Evolutionary conservation across 116 monocot species (phyloP).

Genomic region (Cymodocea nodosa): DNA sequence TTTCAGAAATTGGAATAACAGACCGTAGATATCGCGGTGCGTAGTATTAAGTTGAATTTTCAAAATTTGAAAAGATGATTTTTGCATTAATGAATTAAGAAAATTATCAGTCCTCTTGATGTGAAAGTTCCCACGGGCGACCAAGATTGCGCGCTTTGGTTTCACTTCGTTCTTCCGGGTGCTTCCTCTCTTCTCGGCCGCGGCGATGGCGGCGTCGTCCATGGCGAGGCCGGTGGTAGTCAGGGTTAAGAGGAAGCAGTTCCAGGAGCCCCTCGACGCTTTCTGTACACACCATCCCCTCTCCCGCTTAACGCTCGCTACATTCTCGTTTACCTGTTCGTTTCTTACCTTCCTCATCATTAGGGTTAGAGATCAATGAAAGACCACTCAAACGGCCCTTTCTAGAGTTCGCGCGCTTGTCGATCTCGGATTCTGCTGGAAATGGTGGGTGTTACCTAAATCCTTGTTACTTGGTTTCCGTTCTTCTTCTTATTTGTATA

Average conservation of each 20-base stretch:
- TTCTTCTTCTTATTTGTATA: neutral
- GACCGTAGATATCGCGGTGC: too few relatives aligned
- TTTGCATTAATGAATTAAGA: too few relatives aligned
- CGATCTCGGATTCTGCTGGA: constrained; percentile 7
- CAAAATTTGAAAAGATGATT: too few relatives aligned
- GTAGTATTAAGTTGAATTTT: too few relatives aligned
- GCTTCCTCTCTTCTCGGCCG: neutral
- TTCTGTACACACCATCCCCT: constrained; percentile 11
- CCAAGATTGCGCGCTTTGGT: neutral
- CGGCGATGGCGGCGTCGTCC: neutral
- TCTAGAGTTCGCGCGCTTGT: constrained; percentile 14
- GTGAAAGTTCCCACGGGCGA: too few relatives aligned
- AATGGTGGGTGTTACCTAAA: neutral
- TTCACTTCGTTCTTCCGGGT: neutral
- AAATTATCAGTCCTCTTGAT: too few relatives aligned
- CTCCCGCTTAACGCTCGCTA: neutral
- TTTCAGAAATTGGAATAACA: too few relatives aligned
- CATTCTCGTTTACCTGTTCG: neutral
- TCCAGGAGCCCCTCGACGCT: constrained; percentile 19
- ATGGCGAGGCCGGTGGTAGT: constrained; percentile 20
- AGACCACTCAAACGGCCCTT: constrained; percentile 18
- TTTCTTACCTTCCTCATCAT: neutral
- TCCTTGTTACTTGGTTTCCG: neutral
- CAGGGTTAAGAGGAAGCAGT: constrained; percentile 28
- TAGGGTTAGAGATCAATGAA: constrained; percentile 32